Base-by-base conservation (phyloP, 495 filamentous ascomycete species). In the Melanomma pulvis-pyrius region DNA sequence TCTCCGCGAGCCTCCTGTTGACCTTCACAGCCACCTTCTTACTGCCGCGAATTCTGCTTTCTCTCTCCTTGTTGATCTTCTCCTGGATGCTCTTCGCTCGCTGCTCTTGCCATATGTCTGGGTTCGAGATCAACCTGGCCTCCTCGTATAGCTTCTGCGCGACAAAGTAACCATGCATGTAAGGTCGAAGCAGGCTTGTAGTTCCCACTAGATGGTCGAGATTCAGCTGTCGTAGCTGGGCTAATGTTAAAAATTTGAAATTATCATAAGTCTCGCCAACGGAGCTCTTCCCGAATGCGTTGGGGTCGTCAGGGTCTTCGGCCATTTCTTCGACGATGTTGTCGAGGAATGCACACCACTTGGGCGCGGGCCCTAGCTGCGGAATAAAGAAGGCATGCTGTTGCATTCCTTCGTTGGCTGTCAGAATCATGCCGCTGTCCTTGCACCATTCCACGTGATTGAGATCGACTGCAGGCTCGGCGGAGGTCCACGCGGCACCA, bases 131-230 rank as follows among this genome's bases (percentile, higher is more conserved):
- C 61, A 98, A 78, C 26, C 89, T 79, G n/a, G 93, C 94, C 77
- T 98, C 91, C 65, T 98, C 96, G 73, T 97, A 97, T 25, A 99
- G 74, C 54, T 89, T 87, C 70, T 96, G 92, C 59, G 89, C 90
- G 12, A 97, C 92, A 77, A 98, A 98, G 82, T 94, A 97, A 65
- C 94, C 94, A 75, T 98, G 93, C 96, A 98, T 97, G 73, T 97
- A 98, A 49, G 96, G 93, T 30, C 92, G 84, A 48, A 99, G 78
- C 12, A 97, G 80, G 72, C 89, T 91, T 52, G 90, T 94, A 57
- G 89, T 89, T 55, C 92, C 93, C 48, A 97, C 83, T 32, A 97
- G 81, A 75, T 97, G 93, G 34, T 90, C 90, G 47, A 97, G 77
- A 71, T 88, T 94, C 61, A 97, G 84, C 0, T 83, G 82, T 58